Percentiles rank a stretch among this genome's conserved stretches.
phyloP scores from a whole-genome alignment of 2,329 filamentous ascomycete genomes.

The Diplodia scrobiculata region DNA sequence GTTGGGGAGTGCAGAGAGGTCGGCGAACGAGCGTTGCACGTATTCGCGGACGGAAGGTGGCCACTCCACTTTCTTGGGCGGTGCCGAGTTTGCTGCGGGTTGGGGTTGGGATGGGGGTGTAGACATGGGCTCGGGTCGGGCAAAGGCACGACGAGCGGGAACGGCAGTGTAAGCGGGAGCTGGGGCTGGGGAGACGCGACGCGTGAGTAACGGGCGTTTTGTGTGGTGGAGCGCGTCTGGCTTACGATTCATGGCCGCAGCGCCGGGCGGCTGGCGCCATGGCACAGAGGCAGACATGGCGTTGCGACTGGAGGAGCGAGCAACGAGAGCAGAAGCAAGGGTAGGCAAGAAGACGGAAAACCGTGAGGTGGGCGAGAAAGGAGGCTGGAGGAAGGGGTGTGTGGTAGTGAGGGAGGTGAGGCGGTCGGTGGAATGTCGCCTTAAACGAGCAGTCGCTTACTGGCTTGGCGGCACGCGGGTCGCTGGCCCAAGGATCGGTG shows the following conservation, averaged over 20 bases:
- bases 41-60: constrained; percentile 80
- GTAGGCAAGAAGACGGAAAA: background rate
- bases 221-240: constrained; percentile 5
- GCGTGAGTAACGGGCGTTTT: background rate
- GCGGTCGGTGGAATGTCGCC: constrained; percentile 24
- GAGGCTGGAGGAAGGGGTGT: constrained; percentile 1
- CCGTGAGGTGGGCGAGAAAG: background rate
- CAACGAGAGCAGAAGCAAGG: constrained; percentile 24
- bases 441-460: constrained; percentile 25
- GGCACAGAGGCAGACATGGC: constrained; percentile 28
- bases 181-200: constrained; percentile 4
- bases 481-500: background rate
- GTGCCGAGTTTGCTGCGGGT: constrained; percentile 38
- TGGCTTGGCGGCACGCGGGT: constrained; percentile 9
- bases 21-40: constrained; percentile 84
- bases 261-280: constrained; percentile 26
- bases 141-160: constrained; percentile 47
- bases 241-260: constrained; percentile 27
- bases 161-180: constrained; percentile 40
- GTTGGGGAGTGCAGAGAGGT: constrained; percentile 59
- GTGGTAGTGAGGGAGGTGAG: constrained; percentile 18
- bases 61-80: constrained; percentile 69
- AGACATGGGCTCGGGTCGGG: constrained; percentile 33
- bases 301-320: background rate
- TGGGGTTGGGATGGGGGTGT: constrained; percentile 32